Base-by-base conservation (phyloP, 371 early-diverging fungal species). In the Apophysomyces variabilis region DNA sequence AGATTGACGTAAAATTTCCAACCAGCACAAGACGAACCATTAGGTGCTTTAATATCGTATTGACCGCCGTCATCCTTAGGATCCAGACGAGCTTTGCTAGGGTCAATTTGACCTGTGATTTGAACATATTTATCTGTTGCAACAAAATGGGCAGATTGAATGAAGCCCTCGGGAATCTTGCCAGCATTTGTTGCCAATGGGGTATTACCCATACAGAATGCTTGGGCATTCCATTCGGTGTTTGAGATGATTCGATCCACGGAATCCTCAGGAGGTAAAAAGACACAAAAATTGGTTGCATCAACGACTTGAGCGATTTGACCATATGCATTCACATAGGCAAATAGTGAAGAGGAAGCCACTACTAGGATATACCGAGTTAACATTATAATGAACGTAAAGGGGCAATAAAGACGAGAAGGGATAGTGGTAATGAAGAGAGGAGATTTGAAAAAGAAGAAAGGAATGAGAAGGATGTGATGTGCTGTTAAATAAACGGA, bases 91-190 rank as follows among this genome's bases (percentile, higher is more conserved):
- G 73, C 84, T 58, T 82, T 83, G 16, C 74, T 62, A 47, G 84
- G 76, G 60, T 87, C 76, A 45, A 87, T 87, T 57, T 79, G 79
- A 4, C 88, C 86, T 36, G 86, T 85, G 41, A 87, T 67, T 71
- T 87, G 88, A 50, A 85, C 83, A 61, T 78, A 87, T 8, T 58
- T 63, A 50, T 71, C 68, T 4, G 78, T 80, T 6, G 73, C 70
- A 36, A 77, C 73, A 57, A 67, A 79, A 67, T 84, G 82, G 36
- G 83, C 85, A 13, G 85, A 82, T 58, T 69, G 71, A 59, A 85
- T 84, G 66, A 87, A 82, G 5, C 82, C 85, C 3, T 47, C 43
- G 35, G 86, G 84, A 12, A 87, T 60, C 37, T 62, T 64, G 1
- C 68, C 75, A 9, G 86, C 84, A 39, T 72, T 70, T 7, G 75